These are phyloP conservation scores for Saccharomyces uvarum DNA, from an alignment of 1,139 yeast genomes.

Conservation along the genomic window DNA sequence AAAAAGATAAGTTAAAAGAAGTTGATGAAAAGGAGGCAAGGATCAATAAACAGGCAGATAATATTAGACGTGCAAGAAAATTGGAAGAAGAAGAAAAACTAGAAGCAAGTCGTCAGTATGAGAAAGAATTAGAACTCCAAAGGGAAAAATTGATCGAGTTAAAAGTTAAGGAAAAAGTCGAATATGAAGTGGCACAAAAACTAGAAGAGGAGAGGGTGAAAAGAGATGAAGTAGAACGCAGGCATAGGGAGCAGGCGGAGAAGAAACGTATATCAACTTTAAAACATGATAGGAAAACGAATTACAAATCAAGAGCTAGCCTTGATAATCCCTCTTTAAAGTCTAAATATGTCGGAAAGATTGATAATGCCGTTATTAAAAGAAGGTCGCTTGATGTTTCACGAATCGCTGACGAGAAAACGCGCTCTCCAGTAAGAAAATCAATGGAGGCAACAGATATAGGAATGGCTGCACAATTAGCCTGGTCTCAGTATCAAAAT, in stretches of 20 bases:
- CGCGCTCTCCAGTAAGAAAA: neutral
- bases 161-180: conserved; percentile 23
- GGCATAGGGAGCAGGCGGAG: neutral
- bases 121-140: conserved; percentile 15
- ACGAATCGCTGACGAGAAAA: neutral
- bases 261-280: neutral
- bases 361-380: neutral
- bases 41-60: conserved; percentile 17
- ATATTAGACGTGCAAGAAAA: conserved; percentile 15
- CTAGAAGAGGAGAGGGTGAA: conserved; percentile 10
- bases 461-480: conserved; percentile 17
- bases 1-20: conserved; percentile 13
- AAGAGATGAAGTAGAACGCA: conserved; percentile 5
- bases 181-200: conserved; percentile 17
- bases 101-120: conserved; percentile 13
- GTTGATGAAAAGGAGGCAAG: conserved; percentile 7
- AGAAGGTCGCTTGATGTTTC: neutral
- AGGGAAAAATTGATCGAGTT: conserved; percentile 19
- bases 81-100: conserved; percentile 9
- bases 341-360: neutral
- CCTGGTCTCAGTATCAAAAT: conserved; percentile 15
- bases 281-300: neutral
- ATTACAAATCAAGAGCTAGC: neutral
- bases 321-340: neutral
- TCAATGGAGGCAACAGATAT: conserved; percentile 14